Evolutionary conservation across 371 early-diverging fungal species (phyloP), one percentile per base, ranked within the genome.

Genomic region (Apophysomyces variabilis): DNA sequence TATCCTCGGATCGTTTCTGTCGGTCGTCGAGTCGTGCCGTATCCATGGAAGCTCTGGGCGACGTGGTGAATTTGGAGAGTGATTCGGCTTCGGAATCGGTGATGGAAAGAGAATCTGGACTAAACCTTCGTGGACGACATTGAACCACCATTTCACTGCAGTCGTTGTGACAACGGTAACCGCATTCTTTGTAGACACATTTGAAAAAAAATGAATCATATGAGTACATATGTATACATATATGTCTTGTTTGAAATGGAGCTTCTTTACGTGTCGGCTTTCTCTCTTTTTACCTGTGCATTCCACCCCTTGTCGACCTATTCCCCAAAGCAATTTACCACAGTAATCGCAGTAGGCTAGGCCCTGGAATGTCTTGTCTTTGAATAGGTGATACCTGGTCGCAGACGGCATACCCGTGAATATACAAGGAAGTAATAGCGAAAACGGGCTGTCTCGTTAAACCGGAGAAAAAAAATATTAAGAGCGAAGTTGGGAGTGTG

Each of bases 281-380:
- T 7, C 13, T 39, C n/a, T 11, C 14, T 50, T 14, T 44, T 71
- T 79, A 82, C 82, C 79, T 65, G 71, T 66, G 64, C 88, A 88
- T 36, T 82, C 79, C 13, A 85, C 78, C 36, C 87, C 86, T 67
- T 87, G 87, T 66, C 78, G 80, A 47, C 78, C 75, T 39, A 80
- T 59, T 35, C 88, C 88, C 88, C 88, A 88, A 43, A 88, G 67
- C 16, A 88, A 68, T 58, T 84, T 82, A 7, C 71, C 69, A 67
- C 88, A 88, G 62, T 83, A 79, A 66, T 82, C 86, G 73, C 88
- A 88, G 70, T 85, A 88, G 8, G 84, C 83, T 12, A 85, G 75
- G 36, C 83, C 77, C 59, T 75, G 66, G 62, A 88, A 88, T 54
- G 80, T 80, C 36, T 78, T 82, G 60, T 71, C 74, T 43, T 66